Conservation (phyloP, 176 grass and related monocot species). For the Ensete ventricosum region DNA sequence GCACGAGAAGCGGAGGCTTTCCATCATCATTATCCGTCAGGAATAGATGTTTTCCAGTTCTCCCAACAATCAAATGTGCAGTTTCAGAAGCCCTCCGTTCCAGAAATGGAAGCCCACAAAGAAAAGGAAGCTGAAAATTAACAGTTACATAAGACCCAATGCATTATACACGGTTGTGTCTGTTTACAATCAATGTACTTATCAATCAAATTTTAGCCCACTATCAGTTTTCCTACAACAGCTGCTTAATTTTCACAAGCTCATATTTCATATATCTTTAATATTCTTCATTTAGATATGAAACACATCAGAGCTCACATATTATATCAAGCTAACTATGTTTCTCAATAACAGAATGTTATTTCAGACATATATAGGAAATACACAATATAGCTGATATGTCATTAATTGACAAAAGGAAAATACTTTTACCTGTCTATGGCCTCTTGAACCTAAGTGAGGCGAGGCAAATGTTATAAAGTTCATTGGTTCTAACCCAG, state of each 20-base stretch:
- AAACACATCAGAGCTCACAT: background rate
- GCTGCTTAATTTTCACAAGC: no score
- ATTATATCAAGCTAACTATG: background rate
- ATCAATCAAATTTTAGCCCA: slow-evolving; percentile 7
- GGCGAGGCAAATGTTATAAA: slow-evolving; percentile 82
- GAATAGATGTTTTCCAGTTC: slow-evolving; percentile 89
- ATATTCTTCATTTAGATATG: no score
- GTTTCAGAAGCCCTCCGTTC: slow-evolving; percentile 51
- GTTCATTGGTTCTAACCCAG: slow-evolving; percentile 75
- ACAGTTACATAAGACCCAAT: background rate
- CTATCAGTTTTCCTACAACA: no score
- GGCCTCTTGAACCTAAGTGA: slow-evolving; percentile 82
- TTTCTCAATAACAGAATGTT: background rate
- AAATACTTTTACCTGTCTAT: slow-evolving; percentile 51
- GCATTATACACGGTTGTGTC: no score
- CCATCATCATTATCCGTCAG: slow-evolving; percentile 67
- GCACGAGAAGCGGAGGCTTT: slow-evolving; percentile 69
- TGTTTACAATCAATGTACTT: no score
- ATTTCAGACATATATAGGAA: background rate
- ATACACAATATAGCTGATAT: background rate
- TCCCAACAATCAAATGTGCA: slow-evolving; percentile 86
- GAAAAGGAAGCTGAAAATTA: slow-evolving; percentile 66
- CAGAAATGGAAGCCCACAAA: slow-evolving; percentile 71
- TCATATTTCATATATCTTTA: no score
- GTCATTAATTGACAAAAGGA: background rate